Base-by-base conservation (phyloP, 2,329 filamentous ascomycete species). In the Calcarisporium arbuscula region DNA sequence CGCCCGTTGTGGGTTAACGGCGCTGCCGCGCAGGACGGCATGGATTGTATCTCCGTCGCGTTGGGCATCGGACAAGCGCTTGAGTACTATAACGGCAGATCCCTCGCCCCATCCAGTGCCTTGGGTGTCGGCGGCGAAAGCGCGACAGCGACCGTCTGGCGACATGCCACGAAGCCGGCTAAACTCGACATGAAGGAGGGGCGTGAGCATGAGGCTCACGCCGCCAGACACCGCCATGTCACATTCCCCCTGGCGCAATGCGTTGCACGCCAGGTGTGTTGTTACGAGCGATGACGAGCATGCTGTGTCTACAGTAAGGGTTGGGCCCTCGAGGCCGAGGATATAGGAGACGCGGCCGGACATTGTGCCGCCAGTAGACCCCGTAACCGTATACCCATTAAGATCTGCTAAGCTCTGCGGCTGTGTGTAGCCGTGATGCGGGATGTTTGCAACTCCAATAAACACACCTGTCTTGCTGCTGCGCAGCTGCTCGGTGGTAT, bases 241-340 rank as follows among this genome's bases (percentile, higher is more conserved):
- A 32, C 43, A 46, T 21, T 44, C 41, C 8, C 39, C 39, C 2
- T 25, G 23, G 5, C 28, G 39, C 33, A 72, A 47, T 34, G 62
- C 64, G 43, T 68, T 64, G 44, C 61, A 67, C 5, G 68, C 69
- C 32, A 64, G 50, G 34, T 73, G 67, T 15, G 71, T 52, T 12
- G 67, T 61, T 12, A 67, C 61, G 41, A 72, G 50, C 39, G 61
- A 65, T 5, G 65, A 67, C 1, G 68, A 72, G 42, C 68, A 72
- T 9, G 66, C 68, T 3, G 68, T 71, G 39, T 72, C 65, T 4
- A 65, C 54, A 1, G 67, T 70, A 41, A 71, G 62, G 36, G 65
- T 67, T 2, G 69, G 68, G 2, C 71, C 71, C 30, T 60, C 55
- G 32, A 75, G 54, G 38, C 73, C 66, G 36, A 71, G 21, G 10